A percentile compares a stretch with the other conserved stretches of the same genome.
Evolutionary conservation across 192 early-diverging fungal species (phyloP).

Genomic region (Gonapodya prolifera): DNA sequence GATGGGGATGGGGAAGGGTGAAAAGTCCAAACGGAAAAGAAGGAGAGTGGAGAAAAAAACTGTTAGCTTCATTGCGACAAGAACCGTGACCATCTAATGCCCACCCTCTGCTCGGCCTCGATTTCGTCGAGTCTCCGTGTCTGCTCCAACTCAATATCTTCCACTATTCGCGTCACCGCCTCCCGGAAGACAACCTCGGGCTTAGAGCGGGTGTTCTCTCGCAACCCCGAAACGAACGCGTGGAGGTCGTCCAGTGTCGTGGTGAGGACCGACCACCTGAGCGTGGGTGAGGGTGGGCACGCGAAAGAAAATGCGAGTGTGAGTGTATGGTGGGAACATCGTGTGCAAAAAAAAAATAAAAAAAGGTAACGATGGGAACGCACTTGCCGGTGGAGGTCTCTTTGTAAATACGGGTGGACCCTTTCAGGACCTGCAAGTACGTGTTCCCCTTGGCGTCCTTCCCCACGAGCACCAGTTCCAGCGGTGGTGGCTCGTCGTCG

Average conservation of each 20-base stretch:
- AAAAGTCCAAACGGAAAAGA: too few relatives aligned
- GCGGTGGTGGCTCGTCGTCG: too few relatives aligned
- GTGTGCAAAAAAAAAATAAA: neutral
- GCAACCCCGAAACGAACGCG: neutral
- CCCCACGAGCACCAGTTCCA: neutral
- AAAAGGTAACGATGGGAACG: too few relatives aligned
- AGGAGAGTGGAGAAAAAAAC: neutral
- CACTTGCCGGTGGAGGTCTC: neutral
- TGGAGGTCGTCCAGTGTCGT: neutral
- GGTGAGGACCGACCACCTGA: neutral
- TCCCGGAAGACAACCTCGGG: neutral
- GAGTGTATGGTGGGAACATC: neutral
- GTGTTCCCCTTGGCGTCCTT: neutral
- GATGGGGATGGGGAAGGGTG: neutral
- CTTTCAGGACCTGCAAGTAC: neutral
- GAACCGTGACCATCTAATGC: neutral
- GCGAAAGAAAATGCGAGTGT: neutral
- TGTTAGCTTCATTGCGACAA: neutral
- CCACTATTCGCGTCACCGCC: neutral
- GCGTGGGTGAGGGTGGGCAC: neutral
- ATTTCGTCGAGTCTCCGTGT: neutral
- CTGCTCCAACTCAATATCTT: neutral
- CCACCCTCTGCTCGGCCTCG: neutral
- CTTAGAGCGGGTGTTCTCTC: neutral
- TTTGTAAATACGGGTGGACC: neutral